A percentile compares a stretch with the other conserved stretches of the same genome.
Evolutionary conservation across 352 stramenopile species (phyloP).

Genomic region (Globisporangium megalacanthum): DNA sequence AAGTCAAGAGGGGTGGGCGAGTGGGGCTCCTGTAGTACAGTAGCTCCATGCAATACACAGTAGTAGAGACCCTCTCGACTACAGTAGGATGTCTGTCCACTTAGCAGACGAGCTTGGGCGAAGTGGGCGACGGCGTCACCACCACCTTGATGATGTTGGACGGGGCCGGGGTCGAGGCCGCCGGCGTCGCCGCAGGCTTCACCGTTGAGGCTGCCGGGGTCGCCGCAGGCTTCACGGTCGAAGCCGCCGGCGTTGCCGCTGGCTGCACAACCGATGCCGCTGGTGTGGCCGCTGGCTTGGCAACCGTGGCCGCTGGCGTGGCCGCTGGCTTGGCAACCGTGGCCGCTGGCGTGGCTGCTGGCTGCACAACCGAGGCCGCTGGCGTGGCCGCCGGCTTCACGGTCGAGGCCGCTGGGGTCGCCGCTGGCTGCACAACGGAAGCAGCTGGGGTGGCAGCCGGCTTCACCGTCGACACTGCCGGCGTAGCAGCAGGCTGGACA

Average conservation of each 20-base stretch:
- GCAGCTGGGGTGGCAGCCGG: neutral
- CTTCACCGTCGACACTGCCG: neutral
- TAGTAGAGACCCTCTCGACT: neutral
- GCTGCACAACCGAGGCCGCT: neutral
- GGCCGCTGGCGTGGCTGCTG: slow-evolving; percentile 5
- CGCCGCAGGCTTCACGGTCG: neutral
- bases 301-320: slow-evolving; percentile 1
- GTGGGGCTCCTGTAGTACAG: no score
- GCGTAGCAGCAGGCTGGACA: slow-evolving; percentile 1
- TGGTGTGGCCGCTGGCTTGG: neutral
- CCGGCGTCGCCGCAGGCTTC: slow-evolving; percentile 7
- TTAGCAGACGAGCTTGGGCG: slow-evolving; percentile 18
- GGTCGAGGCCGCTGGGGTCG: slow-evolving; percentile 1
- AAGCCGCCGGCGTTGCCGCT: slow-evolving; percentile 3
- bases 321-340: neutral
- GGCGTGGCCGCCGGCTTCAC: slow-evolving; percentile 4
- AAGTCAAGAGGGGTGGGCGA: no score
- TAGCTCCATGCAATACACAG: no score
- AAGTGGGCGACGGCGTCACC: slow-evolving; percentile 8
- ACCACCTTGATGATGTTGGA: slow-evolving; percentile 5
- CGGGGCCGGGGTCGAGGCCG: slow-evolving; percentile 2
- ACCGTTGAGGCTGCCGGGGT: slow-evolving; percentile 9
- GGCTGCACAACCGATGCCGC: neutral
- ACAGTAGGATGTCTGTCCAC: neutral
- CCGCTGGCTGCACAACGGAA: neutral